These are phyloP conservation scores for Monilinia fructicola DNA, from an alignment of 2,329 filamentous ascomycete species.

Conservation along the genomic window DNA sequence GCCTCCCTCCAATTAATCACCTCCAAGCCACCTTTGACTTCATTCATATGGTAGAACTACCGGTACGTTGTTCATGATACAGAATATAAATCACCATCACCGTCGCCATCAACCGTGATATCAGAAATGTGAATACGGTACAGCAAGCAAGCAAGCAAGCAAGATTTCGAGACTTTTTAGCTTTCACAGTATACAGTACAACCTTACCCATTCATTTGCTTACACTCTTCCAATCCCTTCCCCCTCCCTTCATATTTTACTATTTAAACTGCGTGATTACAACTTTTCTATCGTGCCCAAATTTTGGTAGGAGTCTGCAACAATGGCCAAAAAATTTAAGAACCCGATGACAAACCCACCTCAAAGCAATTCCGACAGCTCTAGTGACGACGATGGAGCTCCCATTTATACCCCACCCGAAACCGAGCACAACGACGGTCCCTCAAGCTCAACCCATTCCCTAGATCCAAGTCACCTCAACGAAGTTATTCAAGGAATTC, in stretches of 20 bases:
- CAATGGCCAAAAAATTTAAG: constrained; percentile 8
- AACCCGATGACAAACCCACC: not conserved
- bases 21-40: too few species aligned
- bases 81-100: too few species aligned
- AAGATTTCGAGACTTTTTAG: too few species aligned
- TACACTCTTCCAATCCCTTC: not conserved
- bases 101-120: not conserved
- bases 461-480: not conserved
- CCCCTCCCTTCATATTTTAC: not conserved
- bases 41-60: too few species aligned
- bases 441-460: not conserved
- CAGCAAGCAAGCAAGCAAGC: not conserved
- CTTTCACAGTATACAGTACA: too few species aligned
- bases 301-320: not conserved
- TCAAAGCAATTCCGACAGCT: not conserved
- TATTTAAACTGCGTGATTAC: constrained; percentile 2
- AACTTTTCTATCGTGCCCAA: not conserved
- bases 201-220: not conserved
- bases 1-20: too few species aligned
- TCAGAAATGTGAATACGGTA: not conserved
- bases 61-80: too few species aligned
- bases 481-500: not conserved
- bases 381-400: constrained; percentile 10
- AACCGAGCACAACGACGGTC: not conserved
- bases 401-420: constrained; percentile 17